A percentile compares a stretch with the other conserved stretches of the same genome.
Conservation (phyloP, 306 rosid species). For the Pterocarpus macrocarpus region DNA sequence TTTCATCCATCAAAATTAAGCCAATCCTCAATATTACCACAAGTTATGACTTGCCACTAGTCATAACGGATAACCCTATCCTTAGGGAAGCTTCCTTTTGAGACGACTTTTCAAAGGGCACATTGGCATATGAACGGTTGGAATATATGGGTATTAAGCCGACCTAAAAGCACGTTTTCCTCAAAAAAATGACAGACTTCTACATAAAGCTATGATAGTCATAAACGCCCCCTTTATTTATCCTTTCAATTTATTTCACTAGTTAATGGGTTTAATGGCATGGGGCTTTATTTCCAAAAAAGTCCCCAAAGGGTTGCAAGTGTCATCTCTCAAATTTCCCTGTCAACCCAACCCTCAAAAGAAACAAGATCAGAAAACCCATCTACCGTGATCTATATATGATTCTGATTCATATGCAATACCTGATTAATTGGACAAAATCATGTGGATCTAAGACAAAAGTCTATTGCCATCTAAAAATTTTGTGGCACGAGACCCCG, state of each 20-base stretch:
- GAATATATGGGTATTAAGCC: too few relatives aligned
- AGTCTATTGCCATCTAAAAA: conserved; percentile 14
- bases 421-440: neutral
- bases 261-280: neutral
- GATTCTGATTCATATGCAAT: neutral
- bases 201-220: too few relatives aligned
- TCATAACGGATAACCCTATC: too few relatives aligned
- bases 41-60: too few relatives aligned
- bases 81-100: neutral
- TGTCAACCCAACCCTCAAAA: neutral
- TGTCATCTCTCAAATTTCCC: neutral
- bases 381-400: neutral
- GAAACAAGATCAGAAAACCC: neutral
- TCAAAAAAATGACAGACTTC: too few relatives aligned
- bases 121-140: neutral
- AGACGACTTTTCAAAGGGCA: neutral
- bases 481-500: conserved; percentile 37
- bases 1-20: too few relatives aligned
- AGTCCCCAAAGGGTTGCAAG: neutral
- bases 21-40: too few relatives aligned
- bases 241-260: neutral
- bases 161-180: too few relatives aligned
- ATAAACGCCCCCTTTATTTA: neutral
- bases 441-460: conserved; percentile 12
- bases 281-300: neutral